These are phyloP conservation scores for Pythium plurisporium DNA, from an alignment of 352 stramenopile genomes.

Conservation along the genomic window DNA sequence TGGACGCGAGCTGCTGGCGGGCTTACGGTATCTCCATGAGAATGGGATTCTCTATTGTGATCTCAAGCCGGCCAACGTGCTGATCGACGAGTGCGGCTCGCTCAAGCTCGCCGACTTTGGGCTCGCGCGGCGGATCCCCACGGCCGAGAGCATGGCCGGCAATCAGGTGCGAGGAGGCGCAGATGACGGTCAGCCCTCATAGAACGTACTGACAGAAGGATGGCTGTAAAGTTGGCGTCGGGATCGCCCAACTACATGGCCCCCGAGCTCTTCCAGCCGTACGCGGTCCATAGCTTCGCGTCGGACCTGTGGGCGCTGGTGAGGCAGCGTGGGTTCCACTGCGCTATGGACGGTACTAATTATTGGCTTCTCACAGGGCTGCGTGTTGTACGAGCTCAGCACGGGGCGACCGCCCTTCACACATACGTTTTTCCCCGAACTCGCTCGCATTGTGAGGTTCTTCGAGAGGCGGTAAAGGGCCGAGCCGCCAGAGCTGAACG, in stretches of 20 bases:
- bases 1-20: constrained; percentile 65
- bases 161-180: constrained; percentile 33
- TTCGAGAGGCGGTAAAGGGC: no score
- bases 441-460: constrained; percentile 61
- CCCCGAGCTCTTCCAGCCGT: constrained; percentile 86
- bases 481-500: no score
- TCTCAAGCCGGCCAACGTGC: constrained; percentile 87
- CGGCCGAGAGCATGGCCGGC: constrained; percentile 23
- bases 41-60: constrained; percentile 90
- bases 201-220: no score
- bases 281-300: constrained; percentile 83
- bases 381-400: constrained; percentile 72
- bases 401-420: constrained; percentile 65
- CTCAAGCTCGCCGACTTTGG: constrained; percentile 91
- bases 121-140: constrained; percentile 79
- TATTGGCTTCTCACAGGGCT: constrained; percentile 58
- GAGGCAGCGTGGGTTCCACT: neutral
- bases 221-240: constrained; percentile 56
- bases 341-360: neutral
- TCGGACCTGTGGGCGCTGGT: constrained; percentile 88
- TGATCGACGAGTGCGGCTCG: constrained; percentile 92
- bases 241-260: constrained; percentile 91
- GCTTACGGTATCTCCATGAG: constrained; percentile 86
- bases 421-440: constrained; percentile 65
- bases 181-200: no score